Conservation (phyloP, 352 stramenopile species). For the Phytophthora hybrid region DNA sequence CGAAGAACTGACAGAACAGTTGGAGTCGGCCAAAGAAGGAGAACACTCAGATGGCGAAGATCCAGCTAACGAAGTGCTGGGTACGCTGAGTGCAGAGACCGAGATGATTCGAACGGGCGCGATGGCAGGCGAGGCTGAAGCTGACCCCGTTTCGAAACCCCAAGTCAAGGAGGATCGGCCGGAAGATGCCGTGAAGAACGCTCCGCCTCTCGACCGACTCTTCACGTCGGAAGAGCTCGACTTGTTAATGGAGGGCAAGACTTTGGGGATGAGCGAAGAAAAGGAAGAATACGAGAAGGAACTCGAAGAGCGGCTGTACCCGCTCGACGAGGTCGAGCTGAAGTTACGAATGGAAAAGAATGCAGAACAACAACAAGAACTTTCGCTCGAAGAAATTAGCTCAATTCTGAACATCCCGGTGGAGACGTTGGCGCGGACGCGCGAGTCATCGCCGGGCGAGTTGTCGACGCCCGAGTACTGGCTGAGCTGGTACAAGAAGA, state of each 20-base stretch:
- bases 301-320: slow-evolving; percentile 7
- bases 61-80: no score
- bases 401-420: not conserved
- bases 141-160: no score
- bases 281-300: slow-evolving; percentile 5
- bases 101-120: no score
- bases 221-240: not conserved
- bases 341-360: slow-evolving; percentile 1
- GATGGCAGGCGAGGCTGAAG: not conserved
- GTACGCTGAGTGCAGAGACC: no score
- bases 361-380: not conserved
- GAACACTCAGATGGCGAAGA: no score
- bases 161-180: no score
- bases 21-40: no score
- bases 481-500: not conserved
- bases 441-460: not conserved
- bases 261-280: not conserved
- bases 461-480: slow-evolving; percentile 5
- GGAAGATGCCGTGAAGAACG: not conserved
- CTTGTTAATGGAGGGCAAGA: not conserved
- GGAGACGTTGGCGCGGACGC: not conserved
- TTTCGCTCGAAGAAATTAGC: not conserved
- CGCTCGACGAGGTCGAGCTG: slow-evolving; percentile 11
- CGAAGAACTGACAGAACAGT: no score
- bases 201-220: not conserved